A percentile compares a stretch with the other conserved stretches of the same genome.
These are phyloP conservation scores for Babesia bovis DNA, from an alignment of 169 alveolate genomes.

Conservation along the genomic window DNA sequence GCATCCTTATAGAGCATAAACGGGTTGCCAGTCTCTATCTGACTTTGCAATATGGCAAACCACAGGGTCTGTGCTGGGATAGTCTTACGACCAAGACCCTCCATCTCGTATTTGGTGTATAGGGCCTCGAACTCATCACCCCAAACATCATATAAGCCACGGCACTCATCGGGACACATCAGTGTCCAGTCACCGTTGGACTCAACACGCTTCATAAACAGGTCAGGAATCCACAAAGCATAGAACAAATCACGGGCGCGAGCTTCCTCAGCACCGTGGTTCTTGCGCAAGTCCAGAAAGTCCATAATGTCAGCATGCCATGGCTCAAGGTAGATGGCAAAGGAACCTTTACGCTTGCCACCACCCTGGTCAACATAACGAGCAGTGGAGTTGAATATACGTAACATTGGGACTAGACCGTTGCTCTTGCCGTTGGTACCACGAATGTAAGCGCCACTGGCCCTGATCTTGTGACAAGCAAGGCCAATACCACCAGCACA, in stretches of 20 bases:
- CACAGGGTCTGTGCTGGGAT: conserved; percentile 95
- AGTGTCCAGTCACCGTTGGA: conserved; percentile 94
- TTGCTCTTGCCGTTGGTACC: conserved; percentile 98
- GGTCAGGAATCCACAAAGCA: conserved; percentile 99
- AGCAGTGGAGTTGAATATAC: conserved; percentile 94
- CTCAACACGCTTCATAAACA: conserved; percentile 97
- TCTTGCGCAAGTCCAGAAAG: conserved; percentile 92
- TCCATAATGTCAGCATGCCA: conserved; percentile 99
- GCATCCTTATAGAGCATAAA: conserved; percentile 95
- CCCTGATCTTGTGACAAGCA: conserved; percentile 93
- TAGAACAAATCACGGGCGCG: conserved; percentile 97
- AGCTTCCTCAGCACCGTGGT: conserved; percentile 97
- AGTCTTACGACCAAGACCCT: conserved; percentile 91
- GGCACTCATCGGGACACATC: conserved; percentile 98
- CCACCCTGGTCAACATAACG: conserved; percentile 95
- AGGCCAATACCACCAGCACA: conserved; percentile 99
- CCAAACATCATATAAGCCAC: conserved; percentile 91
- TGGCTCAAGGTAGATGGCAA: conserved; percentile 98
- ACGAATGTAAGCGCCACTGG: conserved; percentile 93
- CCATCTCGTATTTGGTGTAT: conserved; percentile 86
- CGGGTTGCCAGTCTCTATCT: conserved; percentile 99
- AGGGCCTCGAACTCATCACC: conserved; percentile 94
- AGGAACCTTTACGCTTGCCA: conserved; percentile 96
- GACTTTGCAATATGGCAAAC: conserved; percentile 93
- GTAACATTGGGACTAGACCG: conserved; percentile 98